Base-by-base conservation (phyloP, 2,329 filamentous ascomycete species). In the Orbilia ellipsospora region DNA sequence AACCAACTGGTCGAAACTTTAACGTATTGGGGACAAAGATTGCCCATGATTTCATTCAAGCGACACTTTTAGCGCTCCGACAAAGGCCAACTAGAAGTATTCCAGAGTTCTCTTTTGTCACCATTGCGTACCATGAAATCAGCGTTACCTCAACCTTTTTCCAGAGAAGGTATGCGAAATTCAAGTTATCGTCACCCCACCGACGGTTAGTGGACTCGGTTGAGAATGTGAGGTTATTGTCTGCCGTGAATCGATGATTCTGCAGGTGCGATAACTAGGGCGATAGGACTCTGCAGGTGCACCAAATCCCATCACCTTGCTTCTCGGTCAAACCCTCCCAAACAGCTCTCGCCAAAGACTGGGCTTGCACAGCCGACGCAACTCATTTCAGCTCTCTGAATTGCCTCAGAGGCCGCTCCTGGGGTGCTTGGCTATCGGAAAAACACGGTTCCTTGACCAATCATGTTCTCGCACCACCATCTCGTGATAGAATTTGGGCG, bases 401-500 rank as follows among this genome's bases (percentile, higher is more conserved):
- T 74, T 67, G 55, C 69, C 70, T 68, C 63, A 70, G 63, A 62
- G 20, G 51, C 48, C 57, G 44, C 55, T 36, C 23, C 42, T 51
- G 45, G 48, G 48, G 6, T n/a, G 2, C 15, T 16, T 42, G 10
- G 61, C 31, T 48, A 62, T 67, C 63, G 63, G 63, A 74, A 74
- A 64, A 64, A 61, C 42, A 40, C 28, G 56, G 26, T 54, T 28
- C 42, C 56, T n/a, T 50, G 42, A 23, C 70, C 70, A 74, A 74
- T 68, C 57, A 64, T 59, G 23, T 52, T 63, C 54, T 68, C 70
- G 68, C 56, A 74, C 70, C 70, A 74, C 70, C 57, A 68, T 74
- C 63, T 67, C 70, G 63, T 74, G 70, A 74, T 68, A 16, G 31
- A 70, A 69, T 45, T 70, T 18, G 12, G 56, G 18, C 56, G 7